A percentile compares a stretch with the other conserved stretches of the same genome.
Conservation (phyloP, 345 rosid genomes). For the Salix koriyanagi region DNA sequence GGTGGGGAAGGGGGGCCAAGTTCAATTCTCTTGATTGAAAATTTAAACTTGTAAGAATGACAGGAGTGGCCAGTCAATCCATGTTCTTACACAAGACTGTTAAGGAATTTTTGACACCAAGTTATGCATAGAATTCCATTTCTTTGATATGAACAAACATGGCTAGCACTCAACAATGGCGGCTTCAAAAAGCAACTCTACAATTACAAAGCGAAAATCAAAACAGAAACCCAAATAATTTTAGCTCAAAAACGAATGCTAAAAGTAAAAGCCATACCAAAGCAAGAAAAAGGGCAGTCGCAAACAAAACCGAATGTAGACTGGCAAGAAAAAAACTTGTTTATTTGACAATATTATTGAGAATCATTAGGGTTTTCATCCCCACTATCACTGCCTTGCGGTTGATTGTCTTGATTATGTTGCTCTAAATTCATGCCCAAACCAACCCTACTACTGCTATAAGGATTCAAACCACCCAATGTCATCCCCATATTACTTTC, state of each 20-base stretch:
- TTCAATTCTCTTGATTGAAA: not conserved
- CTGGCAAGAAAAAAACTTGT: not conserved
- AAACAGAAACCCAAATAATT: not conserved
- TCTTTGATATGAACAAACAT: not conserved
- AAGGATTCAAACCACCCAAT: slow-evolving; percentile 29
- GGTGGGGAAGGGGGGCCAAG: not conserved
- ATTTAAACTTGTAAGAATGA: not conserved
- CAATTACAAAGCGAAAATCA: not conserved
- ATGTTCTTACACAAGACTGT: not conserved
- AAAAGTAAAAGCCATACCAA: not conserved
- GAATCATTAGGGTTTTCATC: slow-evolving; percentile 46
- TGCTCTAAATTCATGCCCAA: slow-evolving; percentile 63
- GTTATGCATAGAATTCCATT: not conserved
- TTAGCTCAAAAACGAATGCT: not conserved
- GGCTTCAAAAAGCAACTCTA: not conserved
- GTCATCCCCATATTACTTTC: slow-evolving; percentile 48
- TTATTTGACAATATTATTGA: slow-evolving; percentile 16
- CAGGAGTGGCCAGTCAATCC: not conserved
- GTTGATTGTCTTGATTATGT: slow-evolving; percentile 36
- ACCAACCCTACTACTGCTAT: slow-evolving; percentile 31
- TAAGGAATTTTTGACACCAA: not conserved
- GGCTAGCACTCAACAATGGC: slow-evolving; percentile 4
- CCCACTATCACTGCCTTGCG: slow-evolving; percentile 41
- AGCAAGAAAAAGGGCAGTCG: not conserved
- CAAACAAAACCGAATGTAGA: not conserved